phyloP scores from a whole-genome alignment of 495 filamentous ascomycete species.

The Barbatosphaeria neglecta region DNA sequence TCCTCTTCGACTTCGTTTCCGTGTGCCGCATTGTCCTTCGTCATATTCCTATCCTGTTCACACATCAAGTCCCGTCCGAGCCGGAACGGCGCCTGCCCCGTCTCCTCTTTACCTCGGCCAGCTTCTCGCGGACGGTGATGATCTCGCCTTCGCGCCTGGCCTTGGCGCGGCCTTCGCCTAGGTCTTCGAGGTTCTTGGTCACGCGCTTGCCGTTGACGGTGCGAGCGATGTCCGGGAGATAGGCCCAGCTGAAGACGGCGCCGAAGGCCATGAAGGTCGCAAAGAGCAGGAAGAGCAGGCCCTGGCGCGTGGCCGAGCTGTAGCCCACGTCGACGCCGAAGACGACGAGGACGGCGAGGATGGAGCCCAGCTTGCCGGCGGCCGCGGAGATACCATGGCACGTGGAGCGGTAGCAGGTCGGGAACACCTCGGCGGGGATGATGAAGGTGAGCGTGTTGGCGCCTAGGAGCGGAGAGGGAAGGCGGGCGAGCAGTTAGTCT shows the following conservation, averaged over 20 bases:
- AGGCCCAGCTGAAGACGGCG: conserved; percentile 22
- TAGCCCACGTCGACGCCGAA: conserved; percentile 32
- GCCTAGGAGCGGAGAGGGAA: conserved; percentile 14
- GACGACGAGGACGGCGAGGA: conserved; percentile 40
- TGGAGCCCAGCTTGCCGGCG: conserved; percentile 73
- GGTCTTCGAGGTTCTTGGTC: conserved; percentile 19
- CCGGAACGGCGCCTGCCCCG: not conserved
- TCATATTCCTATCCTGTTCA: too few species aligned
- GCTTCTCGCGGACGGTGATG: conserved; percentile 15
- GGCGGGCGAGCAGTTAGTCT: not conserved
- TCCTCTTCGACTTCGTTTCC: too few species aligned
- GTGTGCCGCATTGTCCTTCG: too few species aligned
- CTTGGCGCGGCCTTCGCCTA: conserved; percentile 16
- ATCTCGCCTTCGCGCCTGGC: conserved; percentile 16
- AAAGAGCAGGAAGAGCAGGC: conserved; percentile 23
- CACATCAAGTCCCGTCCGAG: not conserved
- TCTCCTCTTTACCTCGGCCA: conserved; percentile 8
- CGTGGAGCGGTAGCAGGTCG: conserved; percentile 73
- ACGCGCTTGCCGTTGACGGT: conserved; percentile 9
- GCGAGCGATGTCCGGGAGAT: conserved; percentile 21
- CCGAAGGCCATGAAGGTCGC: conserved; percentile 20
- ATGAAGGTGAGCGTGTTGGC: conserved; percentile 89
- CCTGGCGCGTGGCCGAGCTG: conserved; percentile 12
- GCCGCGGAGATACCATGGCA: conserved; percentile 82
- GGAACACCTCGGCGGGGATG: conserved; percentile 83